Conservation (phyloP, 1,284 basidiomycete species). For the Chiua sp. region DNA sequence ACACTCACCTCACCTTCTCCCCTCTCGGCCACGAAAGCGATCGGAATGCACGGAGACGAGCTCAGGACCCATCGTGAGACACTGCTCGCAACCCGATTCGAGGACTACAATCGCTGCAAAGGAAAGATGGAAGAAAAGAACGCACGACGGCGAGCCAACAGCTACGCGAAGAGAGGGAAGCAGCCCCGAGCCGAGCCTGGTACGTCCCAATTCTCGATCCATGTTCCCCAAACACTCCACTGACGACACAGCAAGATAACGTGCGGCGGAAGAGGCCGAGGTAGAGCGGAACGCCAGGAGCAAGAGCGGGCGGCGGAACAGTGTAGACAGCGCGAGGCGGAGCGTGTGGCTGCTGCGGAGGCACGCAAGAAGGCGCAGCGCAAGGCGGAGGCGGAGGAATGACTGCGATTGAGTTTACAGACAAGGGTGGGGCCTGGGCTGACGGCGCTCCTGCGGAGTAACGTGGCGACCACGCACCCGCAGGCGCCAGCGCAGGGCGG, state of each 20-base stretch:
- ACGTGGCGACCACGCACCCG: conserved; percentile 28
- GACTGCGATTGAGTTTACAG: conserved; percentile 42
- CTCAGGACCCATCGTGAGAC: conserved; percentile 66
- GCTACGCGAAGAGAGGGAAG: conserved; percentile 54
- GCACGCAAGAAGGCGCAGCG: conserved; percentile 69
- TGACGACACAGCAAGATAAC: conserved; percentile 49
- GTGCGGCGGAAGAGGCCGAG: conserved; percentile 60
- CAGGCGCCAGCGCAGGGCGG: conserved; percentile 15
- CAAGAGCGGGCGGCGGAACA: conserved; percentile 60
- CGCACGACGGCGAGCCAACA: conserved; percentile 59
- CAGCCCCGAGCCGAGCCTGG: conserved; percentile 54
- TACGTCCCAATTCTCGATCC: conserved; percentile 35
- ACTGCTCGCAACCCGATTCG: conserved; percentile 69
- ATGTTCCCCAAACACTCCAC: too few species aligned
- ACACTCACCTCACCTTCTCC: too few species aligned
- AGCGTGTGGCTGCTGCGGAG: conserved; percentile 67
- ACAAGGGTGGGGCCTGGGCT: conserved; percentile 14
- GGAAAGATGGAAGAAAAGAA: conserved; percentile 89
- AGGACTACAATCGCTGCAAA: conserved; percentile 72
- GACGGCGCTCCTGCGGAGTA: conserved; percentile 4
- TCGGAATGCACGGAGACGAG: too few species aligned
- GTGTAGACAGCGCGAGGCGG: conserved; percentile 68
- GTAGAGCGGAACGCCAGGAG: conserved; percentile 61
- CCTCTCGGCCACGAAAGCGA: too few species aligned
- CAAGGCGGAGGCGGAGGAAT: conserved; percentile 81